Evolutionary conservation across 176 grass and related monocot genomes (phyloP), one percentile per base, ranked within the genome.

Genomic region (Oryza brachyantha): DNA sequence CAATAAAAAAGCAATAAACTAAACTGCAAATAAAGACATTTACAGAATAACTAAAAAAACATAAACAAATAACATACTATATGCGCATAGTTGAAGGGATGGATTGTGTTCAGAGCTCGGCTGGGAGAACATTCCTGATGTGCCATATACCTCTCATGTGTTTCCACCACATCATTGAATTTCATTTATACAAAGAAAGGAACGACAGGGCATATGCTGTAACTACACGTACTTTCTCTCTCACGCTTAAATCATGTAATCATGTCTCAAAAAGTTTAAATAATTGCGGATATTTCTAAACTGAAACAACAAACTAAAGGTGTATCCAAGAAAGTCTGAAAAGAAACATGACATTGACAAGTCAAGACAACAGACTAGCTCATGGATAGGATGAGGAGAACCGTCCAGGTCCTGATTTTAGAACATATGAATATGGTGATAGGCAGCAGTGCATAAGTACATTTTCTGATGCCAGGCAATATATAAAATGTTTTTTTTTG

Each of bases 261-360:
- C 1, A 28, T 46, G 36, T 48, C 31, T 35, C 29, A 66, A 80
- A 24, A 13, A 13, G 41, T 71, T 31, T 77, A 41, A 64, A 55
- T 32, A 64, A 46, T 21, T 61, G 9, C 40, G 36, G 39, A 34
- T 35, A 10, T 8, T 66, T 52, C 11, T 74, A 58, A 27, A 10
- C 43, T 35, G 32, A 26, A 55, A 28, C 7, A 66, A 11, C 11
- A 52, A 71, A 61, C 24, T 46, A 82, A 66, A 26, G 32, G 60
- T 4, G 25, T 28, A 35, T 5, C 24, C 13, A 82, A 27, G 24
- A 78, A 71, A 36, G 13, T 72, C 22, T 68, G 48, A 74, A 78
- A 88, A 68, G 80, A 88, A 88, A 27, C 68, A 68, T 74, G 75
- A 52, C 25, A 24, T 29, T 79, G 68, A 84, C 61, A 83, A 68